phyloP scores from a whole-genome alignment of 306 rosid species.

The Hylodesmum podocarpum region DNA sequence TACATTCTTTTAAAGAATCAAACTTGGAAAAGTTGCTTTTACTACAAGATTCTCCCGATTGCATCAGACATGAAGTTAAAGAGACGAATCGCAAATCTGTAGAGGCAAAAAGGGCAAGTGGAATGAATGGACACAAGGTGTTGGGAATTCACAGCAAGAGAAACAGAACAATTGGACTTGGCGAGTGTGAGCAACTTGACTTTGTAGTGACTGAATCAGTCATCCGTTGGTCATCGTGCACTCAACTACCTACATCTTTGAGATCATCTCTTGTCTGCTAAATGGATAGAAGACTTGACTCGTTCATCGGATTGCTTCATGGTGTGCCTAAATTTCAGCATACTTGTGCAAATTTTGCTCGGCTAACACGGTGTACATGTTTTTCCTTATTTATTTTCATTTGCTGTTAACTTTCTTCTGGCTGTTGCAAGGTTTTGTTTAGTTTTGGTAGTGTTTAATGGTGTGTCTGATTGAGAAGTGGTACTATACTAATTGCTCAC shows the following conservation, averaged over 20 bases:
- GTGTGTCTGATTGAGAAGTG: conserved; percentile 32
- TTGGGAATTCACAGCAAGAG: conserved; percentile 73
- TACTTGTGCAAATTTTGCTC: conserved; percentile 32
- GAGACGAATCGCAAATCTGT: conserved; percentile 35
- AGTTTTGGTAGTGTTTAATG: conserved; percentile 30
- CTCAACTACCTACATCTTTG: conserved; percentile 69
- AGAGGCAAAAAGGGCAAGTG: conserved; percentile 58
- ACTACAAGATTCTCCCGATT: conserved; percentile 50
- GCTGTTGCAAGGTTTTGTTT: conserved; percentile 33
- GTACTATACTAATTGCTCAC: background rate
- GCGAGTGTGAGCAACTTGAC: conserved; percentile 78
- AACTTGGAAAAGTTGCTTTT: conserved; percentile 54
- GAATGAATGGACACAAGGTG: conserved; percentile 46
- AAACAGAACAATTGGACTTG: conserved; percentile 83
- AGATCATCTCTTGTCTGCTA: conserved; percentile 83
- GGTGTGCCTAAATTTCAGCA: conserved; percentile 25
- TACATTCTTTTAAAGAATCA: conserved; percentile 44
- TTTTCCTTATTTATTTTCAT: conserved; percentile 16
- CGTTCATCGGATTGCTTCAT: conserved; percentile 14
- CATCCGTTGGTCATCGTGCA: conserved; percentile 91
- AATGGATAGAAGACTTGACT: conserved; percentile 3
- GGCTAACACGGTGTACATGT: conserved; percentile 30
- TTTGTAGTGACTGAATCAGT: conserved; percentile 79
- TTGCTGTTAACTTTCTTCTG: conserved; percentile 22
- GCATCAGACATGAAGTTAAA: conserved; percentile 35